Conservation (phyloP, 331 rosid species). For the Malus hybrid region DNA sequence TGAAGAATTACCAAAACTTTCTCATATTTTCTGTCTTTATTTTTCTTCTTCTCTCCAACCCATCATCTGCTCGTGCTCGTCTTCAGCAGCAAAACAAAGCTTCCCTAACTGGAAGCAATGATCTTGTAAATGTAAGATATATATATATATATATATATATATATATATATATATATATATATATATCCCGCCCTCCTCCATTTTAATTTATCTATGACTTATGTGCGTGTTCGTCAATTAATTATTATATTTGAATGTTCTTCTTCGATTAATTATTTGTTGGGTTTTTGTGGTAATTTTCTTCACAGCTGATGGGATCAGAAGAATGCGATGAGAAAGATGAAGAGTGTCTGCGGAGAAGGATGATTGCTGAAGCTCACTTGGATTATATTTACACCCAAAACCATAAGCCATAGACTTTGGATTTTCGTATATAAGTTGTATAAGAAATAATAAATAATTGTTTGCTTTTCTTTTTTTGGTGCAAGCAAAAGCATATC, state of each 20-base stretch:
- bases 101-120: background rate
- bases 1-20: background rate
- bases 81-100: slow-evolving; percentile 28
- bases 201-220: background rate
- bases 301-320: slow-evolving; percentile 38
- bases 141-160: too few relatives aligned
- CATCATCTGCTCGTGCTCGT: slow-evolving; percentile 17
- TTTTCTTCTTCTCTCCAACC: slow-evolving; percentile 28
- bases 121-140: background rate
- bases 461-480: too few relatives aligned
- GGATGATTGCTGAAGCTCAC: slow-evolving; percentile 60
- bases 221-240: background rate
- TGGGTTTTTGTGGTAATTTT: background rate
- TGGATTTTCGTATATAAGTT: background rate
- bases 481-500: background rate
- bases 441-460: background rate
- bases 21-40: slow-evolving; percentile 9
- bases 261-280: background rate
- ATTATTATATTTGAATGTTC: background rate
- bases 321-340: slow-evolving; percentile 36
- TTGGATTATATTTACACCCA: slow-evolving; percentile 84
- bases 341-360: slow-evolving; percentile 44
- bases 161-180: background rate
- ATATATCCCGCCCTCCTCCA: background rate
- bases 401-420: slow-evolving; percentile 33